Percentiles rank a stretch among this genome's conserved stretches.
phyloP scores from a whole-genome alignment of 768 basidiomycete genomes.

The Macrocybe gigantea region DNA sequence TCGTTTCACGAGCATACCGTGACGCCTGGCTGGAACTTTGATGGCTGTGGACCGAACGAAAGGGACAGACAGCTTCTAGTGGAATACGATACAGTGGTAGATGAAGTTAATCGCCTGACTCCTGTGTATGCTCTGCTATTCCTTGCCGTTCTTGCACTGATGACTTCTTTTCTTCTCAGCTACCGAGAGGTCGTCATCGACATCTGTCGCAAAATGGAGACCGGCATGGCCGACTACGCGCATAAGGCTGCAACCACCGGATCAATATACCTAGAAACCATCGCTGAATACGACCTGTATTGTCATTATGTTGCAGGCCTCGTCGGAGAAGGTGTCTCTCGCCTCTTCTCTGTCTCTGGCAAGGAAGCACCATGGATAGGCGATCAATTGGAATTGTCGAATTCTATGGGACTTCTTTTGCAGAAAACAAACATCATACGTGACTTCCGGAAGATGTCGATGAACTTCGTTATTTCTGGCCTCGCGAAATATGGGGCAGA shows the following conservation, averaged over 20 bases:
- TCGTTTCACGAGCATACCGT: conserved; percentile 76
- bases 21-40: conserved; percentile 83
- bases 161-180: conserved; percentile 24
- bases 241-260: conserved; percentile 73
- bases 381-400: conserved; percentile 80
- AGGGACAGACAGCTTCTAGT: conserved; percentile 83
- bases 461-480: conserved; percentile 88
- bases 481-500: conserved; percentile 82
- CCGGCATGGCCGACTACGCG: conserved; percentile 94
- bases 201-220: conserved; percentile 82
- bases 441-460: conserved; percentile 92
- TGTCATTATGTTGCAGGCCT: conserved; percentile 98
- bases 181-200: conserved; percentile 79
- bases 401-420: conserved; percentile 91
- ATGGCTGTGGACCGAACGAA: conserved; percentile 77
- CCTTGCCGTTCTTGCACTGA: conserved; percentile 4
- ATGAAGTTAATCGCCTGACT: conserved; percentile 68
- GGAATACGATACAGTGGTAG: conserved; percentile 75
- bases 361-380: conserved; percentile 76
- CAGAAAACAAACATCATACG: conserved; percentile 99
- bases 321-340: conserved; percentile 91
- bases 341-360: conserved; percentile 79
- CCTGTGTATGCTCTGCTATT: conserved; percentile 41
- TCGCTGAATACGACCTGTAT: conserved; percentile 92
- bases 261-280: conserved; percentile 62